Evolutionary conservation across 2,329 filamentous ascomycete genomes (phyloP), one percentile per base, ranked within the genome.

Genomic region (Sarocladium strictum): DNA sequence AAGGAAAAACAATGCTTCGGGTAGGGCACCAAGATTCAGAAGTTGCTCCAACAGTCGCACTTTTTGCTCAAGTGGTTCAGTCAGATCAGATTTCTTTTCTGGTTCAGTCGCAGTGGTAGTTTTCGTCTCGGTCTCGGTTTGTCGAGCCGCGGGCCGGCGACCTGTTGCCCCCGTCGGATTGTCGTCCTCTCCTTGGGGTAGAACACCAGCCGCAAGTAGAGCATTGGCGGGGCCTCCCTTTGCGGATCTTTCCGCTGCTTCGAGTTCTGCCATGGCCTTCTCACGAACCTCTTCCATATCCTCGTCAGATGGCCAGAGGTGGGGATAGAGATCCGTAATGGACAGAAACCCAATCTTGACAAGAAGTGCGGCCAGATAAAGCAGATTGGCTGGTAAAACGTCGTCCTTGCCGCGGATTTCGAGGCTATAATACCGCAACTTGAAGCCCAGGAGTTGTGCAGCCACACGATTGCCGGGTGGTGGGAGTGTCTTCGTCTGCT

Each of bases 311-410:
- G 94, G 90, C 75, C 91, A 95, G 1, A 99, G 79, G 67, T 99
- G 94, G 15, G 91, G 86, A 67, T 96, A 97, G 1, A 99, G 76
- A 65, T 99, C 94, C 53, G 84, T 81, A 6, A 99, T 75, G 1
- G 94, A 97, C 57, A 99, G 90, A 68, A 99, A 99, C 1, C 94
- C 95, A 60, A 97, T 89, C 72, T 99, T 99, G 72, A 99, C 92
- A 27, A 99, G 81, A 32, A 97, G 80, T 1, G 94, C 92, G 0
- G 92, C 87, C 17, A 99, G 80, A 61, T 94, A 96, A 27, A 97
- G 90, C 2, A 99, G 78, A 62, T 99, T 99, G 37, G 94, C 89
- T 0, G 94, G 94, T 2, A 97, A 77, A 2, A 85, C 78, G 63
- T 97, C 94, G 1, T 80, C 76, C 54, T 85, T 80, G 57, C 89